Base-by-base conservation (phyloP, 169 alveolate species). In the Eimeria tenella region DNA sequence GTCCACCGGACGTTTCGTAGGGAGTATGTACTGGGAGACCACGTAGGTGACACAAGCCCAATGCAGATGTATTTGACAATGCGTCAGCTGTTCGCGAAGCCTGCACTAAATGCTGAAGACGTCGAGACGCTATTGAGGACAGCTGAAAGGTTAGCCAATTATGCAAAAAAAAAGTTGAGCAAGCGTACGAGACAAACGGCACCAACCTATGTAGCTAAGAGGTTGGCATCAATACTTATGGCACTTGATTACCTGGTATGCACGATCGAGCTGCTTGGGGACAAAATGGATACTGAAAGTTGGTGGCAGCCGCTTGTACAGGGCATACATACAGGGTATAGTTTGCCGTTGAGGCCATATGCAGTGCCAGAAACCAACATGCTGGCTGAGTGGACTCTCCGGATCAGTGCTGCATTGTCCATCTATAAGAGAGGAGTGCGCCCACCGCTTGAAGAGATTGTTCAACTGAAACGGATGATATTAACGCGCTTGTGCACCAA, bases 261-360 rank as follows among this genome's bases (percentile, higher is more conserved):
- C 79, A 23, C 19, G 31, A 70, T 70, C 31, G 53, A 70, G 79
- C 49, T 70, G 55, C 53, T 70, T 13, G 79, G 79, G 79, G 79
- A 70, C 79, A 70, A 70, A 52, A 70, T 70, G 79, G 11, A 70
- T 70, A 23, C 79, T 70, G 17, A 3, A 13, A 23, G 53, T 19
- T 70, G 53, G 79, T 70, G 79, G 79, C 49, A n/a, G 10, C 49
- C 21, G 79, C 31, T 70, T 70, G 79, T 70, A 19, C 79, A 23
- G 79, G 10, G 15, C 21, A 25, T 70, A n/a, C 53, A 19, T 52
- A 70, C 79, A 19, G 79, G n/a, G 0, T 70, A 23, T 70, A 2
- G 2, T 0, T 1, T 31, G 0, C 42, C 42, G 42, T 1, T 1
- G 42, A 31, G 2, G 42, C 42, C 4, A 31, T 31, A 31, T 31